These are phyloP conservation scores for Mucor plumbeus DNA, from an alignment of 371 early-diverging fungal genomes.

Conservation along the genomic window DNA sequence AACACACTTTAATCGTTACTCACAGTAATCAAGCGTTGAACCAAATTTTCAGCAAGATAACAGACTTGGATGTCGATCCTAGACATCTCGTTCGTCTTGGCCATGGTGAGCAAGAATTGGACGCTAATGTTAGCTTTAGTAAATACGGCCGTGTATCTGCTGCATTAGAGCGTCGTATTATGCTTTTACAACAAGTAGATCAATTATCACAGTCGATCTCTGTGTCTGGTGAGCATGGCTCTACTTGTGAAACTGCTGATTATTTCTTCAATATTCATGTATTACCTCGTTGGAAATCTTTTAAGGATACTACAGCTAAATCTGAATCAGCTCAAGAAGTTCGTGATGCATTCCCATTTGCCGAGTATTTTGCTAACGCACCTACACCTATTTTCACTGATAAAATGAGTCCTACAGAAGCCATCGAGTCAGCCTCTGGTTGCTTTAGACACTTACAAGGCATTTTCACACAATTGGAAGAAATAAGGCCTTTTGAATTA, in stretches of 20 bases:
- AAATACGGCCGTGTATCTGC: constrained; percentile 93
- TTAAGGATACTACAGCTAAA: constrained; percentile 33
- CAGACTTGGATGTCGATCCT: constrained; percentile 85
- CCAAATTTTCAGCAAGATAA: constrained; percentile 93
- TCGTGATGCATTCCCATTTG: constrained; percentile 79
- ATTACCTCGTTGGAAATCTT: constrained; percentile 77
- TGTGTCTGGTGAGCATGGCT: constrained; percentile 82
- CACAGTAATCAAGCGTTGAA: constrained; percentile 96
- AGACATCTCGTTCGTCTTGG: constrained; percentile 93
- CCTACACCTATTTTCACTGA: constrained; percentile 76
- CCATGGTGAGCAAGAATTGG: constrained; percentile 91
- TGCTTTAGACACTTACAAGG: constrained; percentile 81
- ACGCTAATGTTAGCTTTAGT: constrained; percentile 80
- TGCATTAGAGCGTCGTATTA: constrained; percentile 82
- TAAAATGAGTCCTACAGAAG: constrained; percentile 48
- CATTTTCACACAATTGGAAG: constrained; percentile 77
- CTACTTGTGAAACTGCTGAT: constrained; percentile 92
- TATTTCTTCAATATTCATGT: constrained; percentile 87
- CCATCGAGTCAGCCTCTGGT: constrained; percentile 67
- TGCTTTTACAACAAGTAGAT: constrained; percentile 79
- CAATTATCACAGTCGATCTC: constrained; percentile 73
- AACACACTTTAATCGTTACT: constrained; percentile 91
- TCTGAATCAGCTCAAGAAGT: constrained; percentile 30
- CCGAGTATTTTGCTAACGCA: constrained; percentile 73
- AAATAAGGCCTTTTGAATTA: constrained; percentile 92